phyloP scores from a whole-genome alignment of 495 filamentous ascomycete genomes.

The Daldinia decipiens region DNA sequence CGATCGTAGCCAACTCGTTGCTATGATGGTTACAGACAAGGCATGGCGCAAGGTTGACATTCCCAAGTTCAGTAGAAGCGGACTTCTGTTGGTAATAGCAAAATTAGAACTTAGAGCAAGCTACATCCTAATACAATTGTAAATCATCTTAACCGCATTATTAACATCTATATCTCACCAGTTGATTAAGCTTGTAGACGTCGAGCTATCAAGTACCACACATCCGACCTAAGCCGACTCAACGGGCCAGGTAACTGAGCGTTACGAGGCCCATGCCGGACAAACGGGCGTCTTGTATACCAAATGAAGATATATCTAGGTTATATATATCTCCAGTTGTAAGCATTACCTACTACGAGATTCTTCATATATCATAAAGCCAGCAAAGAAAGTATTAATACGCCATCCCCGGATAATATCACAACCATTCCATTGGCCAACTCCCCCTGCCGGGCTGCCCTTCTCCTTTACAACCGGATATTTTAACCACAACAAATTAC shows the following conservation, averaged over 20 bases:
- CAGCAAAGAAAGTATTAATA: constrained; percentile 14
- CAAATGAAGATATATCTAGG: neutral
- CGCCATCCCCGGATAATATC: constrained; percentile 35
- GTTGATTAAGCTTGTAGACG: neutral
- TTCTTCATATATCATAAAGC: constrained; percentile 5
- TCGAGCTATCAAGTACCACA: neutral
- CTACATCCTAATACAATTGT: neutral
- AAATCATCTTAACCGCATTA: neutral
- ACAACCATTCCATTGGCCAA: constrained; percentile 19
- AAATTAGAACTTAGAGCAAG: neutral
- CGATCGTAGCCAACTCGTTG: neutral
- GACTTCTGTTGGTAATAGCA: constrained; percentile 1
- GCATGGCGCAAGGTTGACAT: neutral
- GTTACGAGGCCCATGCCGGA: constrained; percentile 10
- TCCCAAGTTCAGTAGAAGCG: constrained; percentile 1
- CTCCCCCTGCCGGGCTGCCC: constrained; percentile 16
- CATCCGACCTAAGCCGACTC: constrained; percentile 2
- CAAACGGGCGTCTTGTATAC: constrained; percentile 25
- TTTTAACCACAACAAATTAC: constrained; percentile 35
- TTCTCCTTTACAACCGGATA: constrained; percentile 33
- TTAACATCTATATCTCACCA: neutral
- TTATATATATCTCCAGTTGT: neutral
- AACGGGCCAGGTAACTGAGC: neutral
- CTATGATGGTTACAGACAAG: neutral
- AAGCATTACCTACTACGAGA: neutral